Base-by-base conservation (phyloP, 345 rosid species). In the Camelina hispida region DNA sequence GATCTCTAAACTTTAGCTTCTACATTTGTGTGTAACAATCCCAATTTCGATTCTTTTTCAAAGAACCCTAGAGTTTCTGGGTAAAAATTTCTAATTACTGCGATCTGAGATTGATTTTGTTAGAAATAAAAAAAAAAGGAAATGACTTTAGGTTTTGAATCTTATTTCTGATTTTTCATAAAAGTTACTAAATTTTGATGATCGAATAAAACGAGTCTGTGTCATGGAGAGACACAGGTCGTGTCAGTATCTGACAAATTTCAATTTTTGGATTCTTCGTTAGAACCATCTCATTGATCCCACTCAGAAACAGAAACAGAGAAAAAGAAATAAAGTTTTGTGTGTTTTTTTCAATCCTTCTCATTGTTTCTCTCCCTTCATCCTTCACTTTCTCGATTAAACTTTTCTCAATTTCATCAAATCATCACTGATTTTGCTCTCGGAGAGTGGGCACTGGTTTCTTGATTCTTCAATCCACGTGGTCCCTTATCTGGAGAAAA, bases 391-490 rank as follows among this genome's bases (percentile, higher is more conserved):
- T 52, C 55, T 13, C 46, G 6, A 42, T 22, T 52, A 11, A 3
- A 22, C 20, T 28, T 58, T 57, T 56, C 40, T 35, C 42, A 28
- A 28, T 4, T 28, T 37, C 42, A 37, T 9, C 79, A 79, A 79
- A 12, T 66, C 62, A 67, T 66, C 73, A 70, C 35, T 70, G 60
- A 32, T 58, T 58, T 35, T 55, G 46, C 38, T 13, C 1, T 25
- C 3, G 53, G 54, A 84, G 87, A 82, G 75, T 85, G 86, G 85
- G 70, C 84, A 82, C 70, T 69, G 71, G 79, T 79, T 79, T 84
- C 76, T 82, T 79, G 79, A 78, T 83, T 83, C 80, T 83, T 80
- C 80, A 40, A 67, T 73, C 79, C 87, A 84, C 83, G 85, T 87
- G 93, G 85, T 60, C 85, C 83, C 80, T 34, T 82, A 34, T 55